phyloP scores from a whole-genome alignment of 148 eudicot genomes.

The Rhododendron williamsianum region DNA sequence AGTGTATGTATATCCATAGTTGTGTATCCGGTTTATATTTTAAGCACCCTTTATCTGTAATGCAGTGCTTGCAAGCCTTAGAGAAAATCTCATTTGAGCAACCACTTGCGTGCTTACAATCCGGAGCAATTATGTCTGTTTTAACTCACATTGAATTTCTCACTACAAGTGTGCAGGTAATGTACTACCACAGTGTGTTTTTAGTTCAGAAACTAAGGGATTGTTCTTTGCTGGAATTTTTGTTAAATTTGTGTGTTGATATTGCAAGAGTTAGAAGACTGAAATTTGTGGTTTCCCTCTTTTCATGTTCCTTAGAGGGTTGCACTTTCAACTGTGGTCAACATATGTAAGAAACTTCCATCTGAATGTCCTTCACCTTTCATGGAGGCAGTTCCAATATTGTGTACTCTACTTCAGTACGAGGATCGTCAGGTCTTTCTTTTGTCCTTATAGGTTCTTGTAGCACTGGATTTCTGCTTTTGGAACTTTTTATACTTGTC shows the following conservation, averaged over 20 bases:
- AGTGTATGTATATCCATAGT: not conserved
- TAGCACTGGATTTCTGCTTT: not conserved
- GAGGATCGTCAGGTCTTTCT: slow-evolving; percentile 77
- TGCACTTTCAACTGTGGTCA: slow-evolving; percentile 80
- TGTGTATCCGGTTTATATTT: not conserved
- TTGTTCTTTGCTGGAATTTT: not conserved
- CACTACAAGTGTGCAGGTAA: slow-evolving; percentile 85
- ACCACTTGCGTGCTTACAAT: slow-evolving; percentile 67
- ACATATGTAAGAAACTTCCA: slow-evolving; percentile 83
- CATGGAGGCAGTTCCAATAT: slow-evolving; percentile 82
- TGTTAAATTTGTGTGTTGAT: not conserved
- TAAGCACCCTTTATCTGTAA: slow-evolving; percentile 13
- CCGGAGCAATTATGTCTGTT: slow-evolving; percentile 89
- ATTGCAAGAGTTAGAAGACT: not conserved
- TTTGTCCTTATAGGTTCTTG: slow-evolving; percentile 6
- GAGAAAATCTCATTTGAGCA: slow-evolving; percentile 89
- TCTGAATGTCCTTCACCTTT: slow-evolving; percentile 54
- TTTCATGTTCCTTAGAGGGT: slow-evolving; percentile 47
- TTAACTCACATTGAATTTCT: slow-evolving; percentile 81
- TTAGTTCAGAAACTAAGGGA: not conserved
- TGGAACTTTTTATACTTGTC: not conserved
- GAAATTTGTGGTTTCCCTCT: slow-evolving; percentile 6
- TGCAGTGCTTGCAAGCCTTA: slow-evolving; percentile 96
- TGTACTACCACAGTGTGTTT: not conserved
- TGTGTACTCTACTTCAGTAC: slow-evolving; percentile 80